Evolutionary conservation across 345 rosid species (phyloP).

Genomic region (Mallotus nudiflorus): DNA sequence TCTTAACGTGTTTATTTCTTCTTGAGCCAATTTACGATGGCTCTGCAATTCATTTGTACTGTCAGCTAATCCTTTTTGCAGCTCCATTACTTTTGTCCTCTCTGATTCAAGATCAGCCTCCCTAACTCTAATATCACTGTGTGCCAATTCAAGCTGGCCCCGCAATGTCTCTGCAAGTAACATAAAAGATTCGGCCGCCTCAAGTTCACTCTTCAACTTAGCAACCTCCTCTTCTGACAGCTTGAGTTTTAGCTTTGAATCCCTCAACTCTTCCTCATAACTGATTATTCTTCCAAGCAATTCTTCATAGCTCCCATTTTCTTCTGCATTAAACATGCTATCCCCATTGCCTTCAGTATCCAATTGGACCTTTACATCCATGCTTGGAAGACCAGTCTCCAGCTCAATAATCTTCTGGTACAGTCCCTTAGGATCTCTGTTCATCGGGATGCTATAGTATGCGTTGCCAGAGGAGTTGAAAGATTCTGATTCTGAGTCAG

Average conservation of each 20-base stretch:
- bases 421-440: slow-evolving; percentile 47
- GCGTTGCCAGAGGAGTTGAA: slow-evolving; percentile 72
- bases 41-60: slow-evolving; percentile 31
- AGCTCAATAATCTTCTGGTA: slow-evolving; percentile 49
- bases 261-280: slow-evolving; percentile 57
- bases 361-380: slow-evolving; percentile 51
- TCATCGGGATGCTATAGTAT: slow-evolving; percentile 44
- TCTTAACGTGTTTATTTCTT: slow-evolving; percentile 45
- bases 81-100: slow-evolving; percentile 20
- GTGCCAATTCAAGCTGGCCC: slow-evolving; percentile 31
- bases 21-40: slow-evolving; percentile 51
- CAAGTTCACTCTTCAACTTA: slow-evolving; percentile 52
- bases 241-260: slow-evolving; percentile 50
- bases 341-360: slow-evolving; percentile 48
- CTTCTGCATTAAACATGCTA: slow-evolving; percentile 27
- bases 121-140: slow-evolving; percentile 21
- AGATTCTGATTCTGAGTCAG: slow-evolving; percentile 74
- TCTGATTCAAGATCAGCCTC: slow-evolving; percentile 30
- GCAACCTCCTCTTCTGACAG: slow-evolving; percentile 52
- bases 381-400: slow-evolving; percentile 61
- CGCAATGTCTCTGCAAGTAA: slow-evolving; percentile 31
- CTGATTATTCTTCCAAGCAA: slow-evolving; percentile 37
- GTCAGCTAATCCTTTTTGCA: slow-evolving; percentile 41
- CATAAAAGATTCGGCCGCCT: slow-evolving; percentile 32
- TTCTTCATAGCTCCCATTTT: slow-evolving; percentile 38